These are phyloP conservation scores for Phytophthora kernoviae DNA, from an alignment of 352 stramenopile species.

Conservation along the genomic window DNA sequence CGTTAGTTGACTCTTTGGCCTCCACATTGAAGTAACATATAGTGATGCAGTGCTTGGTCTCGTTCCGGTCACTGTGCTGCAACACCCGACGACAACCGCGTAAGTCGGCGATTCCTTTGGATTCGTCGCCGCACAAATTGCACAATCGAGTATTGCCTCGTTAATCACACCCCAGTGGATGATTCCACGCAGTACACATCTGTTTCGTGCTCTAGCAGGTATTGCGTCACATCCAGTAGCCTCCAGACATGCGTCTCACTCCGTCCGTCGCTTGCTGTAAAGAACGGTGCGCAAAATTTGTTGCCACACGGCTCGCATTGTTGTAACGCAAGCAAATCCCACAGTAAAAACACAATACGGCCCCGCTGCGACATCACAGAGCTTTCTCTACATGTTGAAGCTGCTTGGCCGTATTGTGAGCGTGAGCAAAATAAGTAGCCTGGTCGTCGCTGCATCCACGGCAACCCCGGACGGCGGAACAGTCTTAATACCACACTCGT, in stretches of 20 bases:
- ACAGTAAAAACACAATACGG: conserved; percentile 64
- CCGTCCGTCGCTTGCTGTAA: conserved; percentile 30
- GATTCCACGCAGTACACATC: conserved; percentile 78
- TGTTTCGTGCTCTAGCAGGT: conserved; percentile 46
- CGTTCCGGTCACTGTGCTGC: conserved; percentile 75
- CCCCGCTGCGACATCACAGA: conserved; percentile 56
- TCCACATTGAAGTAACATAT: conserved; percentile 79
- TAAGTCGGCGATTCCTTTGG: conserved; percentile 69
- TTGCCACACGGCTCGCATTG: conserved; percentile 68
- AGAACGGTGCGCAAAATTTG: conserved; percentile 63
- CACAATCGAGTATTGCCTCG: conserved; percentile 49
- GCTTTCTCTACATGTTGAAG: conserved; percentile 45
- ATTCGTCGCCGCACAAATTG: conserved; percentile 82
- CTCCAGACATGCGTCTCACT: conserved; percentile 43
- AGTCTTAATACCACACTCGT: conserved; percentile 32
- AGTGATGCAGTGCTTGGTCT: conserved; percentile 60
- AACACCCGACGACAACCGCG: conserved; percentile 58
- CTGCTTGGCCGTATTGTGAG: conserved; percentile 53
- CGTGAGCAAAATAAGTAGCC: conserved; percentile 56
- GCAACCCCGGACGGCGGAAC: background rate
- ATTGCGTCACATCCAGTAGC: conserved; percentile 57
- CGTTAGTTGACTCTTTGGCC: conserved; percentile 73
- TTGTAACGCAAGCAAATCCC: conserved; percentile 39
- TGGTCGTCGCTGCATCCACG: background rate
- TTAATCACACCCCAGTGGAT: no score